Evolutionary conservation across 2,329 filamentous ascomycete genomes (phyloP), one percentile per base, ranked within the genome.

Genomic region (Claviceps sp.): DNA sequence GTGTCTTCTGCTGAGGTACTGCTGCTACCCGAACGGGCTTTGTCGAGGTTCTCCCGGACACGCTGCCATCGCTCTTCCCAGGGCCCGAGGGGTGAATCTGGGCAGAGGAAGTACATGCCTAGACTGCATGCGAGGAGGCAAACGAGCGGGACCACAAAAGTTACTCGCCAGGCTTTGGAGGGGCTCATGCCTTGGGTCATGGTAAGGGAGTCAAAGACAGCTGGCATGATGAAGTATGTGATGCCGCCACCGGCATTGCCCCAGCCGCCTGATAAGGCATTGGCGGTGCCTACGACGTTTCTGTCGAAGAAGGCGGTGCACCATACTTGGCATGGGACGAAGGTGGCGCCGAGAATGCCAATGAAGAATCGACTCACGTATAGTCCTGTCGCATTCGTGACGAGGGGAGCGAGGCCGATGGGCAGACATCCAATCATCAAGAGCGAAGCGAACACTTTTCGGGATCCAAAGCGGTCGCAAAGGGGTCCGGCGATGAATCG

Each of bases 211-310:
- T 94, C 85, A 67, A 85, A 93, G 53, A 95, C 82, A 5, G 87
- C 87, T 2, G 90, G 89, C 89, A 95, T 95, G 60, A 91, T 79
- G 66, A 95, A 94, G 71, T 95, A 95, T 2, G 89, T 95, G 58
- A 95, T 85, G 52, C 90, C 90, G 56, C 89, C 90, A 54, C 90
- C 89, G 26, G 87, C 79, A 60, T 95, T 95, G 50, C 89, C 90
- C 71, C 87, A 84, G 14, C 90, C 90, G 43, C 83, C 90, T 1
- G 89, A 84, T 17, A 95, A 69, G 2, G 88, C 85, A 63, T 95
- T 96, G 55, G 89, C 87, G 5, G 87, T 90, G 47, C 90, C 90
- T 17, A 95, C 85, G 26, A 95, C 77, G 61, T 90, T 93, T 72
- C 90, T 93, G 70, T 96, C 89, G 65, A 89, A 95, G 73, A 95